These are phyloP conservation scores for Talaromyces marneffei DNA, from an alignment of 2,329 filamentous ascomycete genomes.

Conservation along the genomic window DNA sequence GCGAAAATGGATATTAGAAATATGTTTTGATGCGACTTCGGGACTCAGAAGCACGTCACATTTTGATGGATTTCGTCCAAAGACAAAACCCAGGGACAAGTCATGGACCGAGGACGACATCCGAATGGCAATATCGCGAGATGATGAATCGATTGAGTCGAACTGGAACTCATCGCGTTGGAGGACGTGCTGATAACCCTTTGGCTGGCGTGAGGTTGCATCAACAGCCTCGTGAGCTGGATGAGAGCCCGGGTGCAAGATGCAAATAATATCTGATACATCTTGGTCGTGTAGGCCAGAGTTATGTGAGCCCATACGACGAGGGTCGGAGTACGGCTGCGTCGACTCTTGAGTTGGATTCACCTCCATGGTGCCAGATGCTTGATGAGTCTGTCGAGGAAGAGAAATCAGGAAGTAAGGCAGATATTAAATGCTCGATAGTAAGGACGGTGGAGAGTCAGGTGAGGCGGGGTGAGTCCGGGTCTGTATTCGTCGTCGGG, in stretches of 20 bases:
- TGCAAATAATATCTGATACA: constrained; percentile 80
- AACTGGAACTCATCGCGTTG: constrained; percentile 44
- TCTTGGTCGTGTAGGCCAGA: constrained; percentile 79
- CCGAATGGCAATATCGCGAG: constrained; percentile 66
- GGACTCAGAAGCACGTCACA: constrained; percentile 70
- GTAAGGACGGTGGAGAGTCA: background rate
- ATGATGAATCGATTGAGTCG: constrained; percentile 29
- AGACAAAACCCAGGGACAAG: constrained; percentile 68
- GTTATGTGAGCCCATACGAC: constrained; percentile 70
- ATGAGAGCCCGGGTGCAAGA: constrained; percentile 72
- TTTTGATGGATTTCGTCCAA: constrained; percentile 66
- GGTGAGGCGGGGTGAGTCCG: background rate
- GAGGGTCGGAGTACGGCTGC: constrained; percentile 73
- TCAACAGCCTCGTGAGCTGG: constrained; percentile 67
- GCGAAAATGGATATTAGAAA: constrained; percentile 94
- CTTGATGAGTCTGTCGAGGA: background rate
- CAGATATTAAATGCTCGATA: background rate
- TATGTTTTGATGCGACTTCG: constrained; percentile 61
- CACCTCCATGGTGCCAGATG: constrained; percentile 27
- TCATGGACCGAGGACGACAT: constrained; percentile 69
- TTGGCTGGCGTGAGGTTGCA: constrained; percentile 41
- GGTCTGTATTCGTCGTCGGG: background rate
- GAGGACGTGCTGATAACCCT: constrained; percentile 56
- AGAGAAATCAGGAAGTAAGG: background rate
- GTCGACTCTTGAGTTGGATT: constrained; percentile 58